Evolutionary conservation across 140 eudicot species (phyloP).

Genomic region (Ambrosia hybrid): DNA sequence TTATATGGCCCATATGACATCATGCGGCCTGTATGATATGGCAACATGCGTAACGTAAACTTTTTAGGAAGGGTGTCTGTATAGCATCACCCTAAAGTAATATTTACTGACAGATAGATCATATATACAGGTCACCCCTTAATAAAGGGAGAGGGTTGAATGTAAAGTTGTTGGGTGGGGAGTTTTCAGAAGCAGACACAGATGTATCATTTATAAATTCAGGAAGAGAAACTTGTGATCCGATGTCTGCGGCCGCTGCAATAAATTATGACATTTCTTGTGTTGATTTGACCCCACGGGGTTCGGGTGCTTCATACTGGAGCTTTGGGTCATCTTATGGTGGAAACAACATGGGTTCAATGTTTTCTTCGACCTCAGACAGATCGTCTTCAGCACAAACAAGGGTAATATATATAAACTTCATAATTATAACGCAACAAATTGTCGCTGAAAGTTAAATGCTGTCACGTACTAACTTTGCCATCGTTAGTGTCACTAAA

Average conservation of each 20-base stretch:
- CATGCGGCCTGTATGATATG: no score
- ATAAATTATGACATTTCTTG: slow-evolving; percentile 26
- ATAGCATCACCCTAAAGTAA: background rate
- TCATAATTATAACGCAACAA: background rate
- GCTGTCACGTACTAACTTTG: no score
- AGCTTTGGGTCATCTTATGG: slow-evolving; percentile 29
- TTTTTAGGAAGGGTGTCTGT: no score
- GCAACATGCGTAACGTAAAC: no score
- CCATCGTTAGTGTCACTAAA: no score
- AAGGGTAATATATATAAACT: slow-evolving; percentile 19
- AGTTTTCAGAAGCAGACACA: slow-evolving; percentile 35
- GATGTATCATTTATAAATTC: slow-evolving; percentile 55
- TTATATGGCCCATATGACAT: no score
- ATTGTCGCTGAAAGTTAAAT: no score
- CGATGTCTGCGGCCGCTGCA: slow-evolving; percentile 38
- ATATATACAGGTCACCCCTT: slow-evolving; percentile 48
- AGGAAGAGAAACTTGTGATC: slow-evolving; percentile 47
- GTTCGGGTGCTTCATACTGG: slow-evolving; percentile 29
- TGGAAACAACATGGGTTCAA: slow-evolving; percentile 31
- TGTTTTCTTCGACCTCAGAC: slow-evolving; percentile 29
- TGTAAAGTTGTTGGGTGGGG: slow-evolving; percentile 40
- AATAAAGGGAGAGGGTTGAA: slow-evolving; percentile 41
- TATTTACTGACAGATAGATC: background rate
- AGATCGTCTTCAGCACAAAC: slow-evolving; percentile 32
- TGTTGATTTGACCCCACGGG: slow-evolving; percentile 33